Evolutionary conservation across 139 green algal genomes (phyloP).

Genomic region (Spirogloea muscicola): DNA sequence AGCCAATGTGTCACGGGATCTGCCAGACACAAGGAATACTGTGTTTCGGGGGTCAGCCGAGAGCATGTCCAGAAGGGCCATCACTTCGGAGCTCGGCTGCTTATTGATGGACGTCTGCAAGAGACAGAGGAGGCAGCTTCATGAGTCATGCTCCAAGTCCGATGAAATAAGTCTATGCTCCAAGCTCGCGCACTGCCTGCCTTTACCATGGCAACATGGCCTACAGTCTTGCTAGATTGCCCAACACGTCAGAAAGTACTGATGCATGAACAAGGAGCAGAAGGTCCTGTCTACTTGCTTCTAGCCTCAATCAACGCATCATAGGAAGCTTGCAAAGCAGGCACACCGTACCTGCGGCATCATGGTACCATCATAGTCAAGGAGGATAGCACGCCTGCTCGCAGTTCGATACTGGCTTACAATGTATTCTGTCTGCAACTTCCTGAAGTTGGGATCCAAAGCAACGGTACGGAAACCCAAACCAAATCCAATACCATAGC

Average conservation of each 20-base stretch:
- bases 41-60: conserved; percentile 70
- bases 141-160: too few relatives aligned
- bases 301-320: too few relatives aligned
- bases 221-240: too few relatives aligned
- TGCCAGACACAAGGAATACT: conserved; percentile 86
- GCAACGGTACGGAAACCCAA: conserved; percentile 95
- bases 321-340: too few relatives aligned
- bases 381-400: conserved; percentile 72
- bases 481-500: conserved; percentile 93
- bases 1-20: conserved; percentile 64
- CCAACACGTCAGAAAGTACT: too few relatives aligned
- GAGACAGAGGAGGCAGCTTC: too few relatives aligned
- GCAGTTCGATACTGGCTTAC: conserved; percentile 19
- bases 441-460: conserved; percentile 87
- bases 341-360: conserved; percentile 50
- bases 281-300: too few relatives aligned
- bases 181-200: too few relatives aligned
- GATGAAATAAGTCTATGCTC: too few relatives aligned
- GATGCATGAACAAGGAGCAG: too few relatives aligned
- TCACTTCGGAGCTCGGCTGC: conserved; percentile 53
- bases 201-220: too few relatives aligned
- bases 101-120: conserved; percentile 56
- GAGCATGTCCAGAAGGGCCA: conserved; percentile 64
- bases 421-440: conserved; percentile 63
- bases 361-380: conserved; percentile 98